A percentile compares a stretch with the other conserved stretches of the same genome.
Conservation (phyloP, 1,284 basidiomycete species). For the Tremellales sp. region DNA sequence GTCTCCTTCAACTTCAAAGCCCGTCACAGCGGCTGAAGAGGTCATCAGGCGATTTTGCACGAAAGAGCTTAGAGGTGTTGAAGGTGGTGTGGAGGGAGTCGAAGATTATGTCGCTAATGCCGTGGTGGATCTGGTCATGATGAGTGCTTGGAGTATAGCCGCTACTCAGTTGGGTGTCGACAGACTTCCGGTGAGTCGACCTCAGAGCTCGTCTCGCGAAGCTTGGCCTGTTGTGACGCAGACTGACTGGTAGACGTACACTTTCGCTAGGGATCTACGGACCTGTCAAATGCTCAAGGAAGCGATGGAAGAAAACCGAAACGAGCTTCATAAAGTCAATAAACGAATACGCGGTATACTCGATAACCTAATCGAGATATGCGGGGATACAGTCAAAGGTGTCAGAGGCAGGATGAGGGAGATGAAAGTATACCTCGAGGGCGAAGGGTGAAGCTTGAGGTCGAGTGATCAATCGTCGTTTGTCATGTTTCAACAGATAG, state of each 20-base stretch:
- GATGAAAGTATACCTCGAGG: slow-evolving; percentile 25
- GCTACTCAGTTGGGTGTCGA: slow-evolving; percentile 32
- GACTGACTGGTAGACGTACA: slow-evolving; percentile 39
- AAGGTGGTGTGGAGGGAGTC: slow-evolving; percentile 35
- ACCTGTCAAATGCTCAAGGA: slow-evolving; percentile 38
- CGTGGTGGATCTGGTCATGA: slow-evolving; percentile 45
- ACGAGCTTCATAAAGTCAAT: slow-evolving; percentile 21
- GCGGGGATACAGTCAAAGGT: slow-evolving; percentile 37
- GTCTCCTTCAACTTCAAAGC: slow-evolving; percentile 9
- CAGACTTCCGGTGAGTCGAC: slow-evolving; percentile 39
- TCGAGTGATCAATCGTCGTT: too few relatives aligned
- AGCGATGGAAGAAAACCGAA: slow-evolving; percentile 23
- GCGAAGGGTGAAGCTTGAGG: slow-evolving; percentile 1
- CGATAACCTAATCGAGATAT: slow-evolving; percentile 25
- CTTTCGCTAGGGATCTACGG: slow-evolving; percentile 46
- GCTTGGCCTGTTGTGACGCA: too few relatives aligned
- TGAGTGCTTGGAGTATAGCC: slow-evolving; percentile 41
- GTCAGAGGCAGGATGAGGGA: slow-evolving; percentile 33
- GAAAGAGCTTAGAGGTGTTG: slow-evolving; percentile 41
- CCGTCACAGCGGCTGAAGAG: slow-evolving; percentile 37
- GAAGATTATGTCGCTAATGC: slow-evolving; percentile 48
- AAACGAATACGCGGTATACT: slow-evolving; percentile 26
- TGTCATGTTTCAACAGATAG: too few relatives aligned
- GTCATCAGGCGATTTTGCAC: slow-evolving; percentile 44
- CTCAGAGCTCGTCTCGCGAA: background rate